Evolutionary conservation across 2,329 filamentous ascomycete species (phyloP), one percentile per base, ranked within the genome.

Genomic region (Pestalotiopsis sp.): DNA sequence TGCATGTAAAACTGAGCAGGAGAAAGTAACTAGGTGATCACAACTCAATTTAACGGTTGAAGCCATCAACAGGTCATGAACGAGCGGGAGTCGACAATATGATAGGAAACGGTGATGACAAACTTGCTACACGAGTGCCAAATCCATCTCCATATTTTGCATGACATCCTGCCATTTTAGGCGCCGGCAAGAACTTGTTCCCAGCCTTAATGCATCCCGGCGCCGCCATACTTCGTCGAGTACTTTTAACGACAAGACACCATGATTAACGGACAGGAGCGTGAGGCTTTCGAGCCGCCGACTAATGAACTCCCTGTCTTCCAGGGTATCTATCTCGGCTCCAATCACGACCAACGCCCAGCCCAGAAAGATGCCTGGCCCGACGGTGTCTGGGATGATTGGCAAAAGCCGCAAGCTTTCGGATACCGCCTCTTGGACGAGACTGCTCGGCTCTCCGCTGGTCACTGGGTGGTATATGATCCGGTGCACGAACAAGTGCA

Each of bases 151-250:
- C 65, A 67, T 23, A 58, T 67, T 56, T 39, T 67, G 14, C 65
- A 67, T 67, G 36, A 67, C 65, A 23, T 67, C 65, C 23, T 67
- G 65, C 65, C 65, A 67, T 14, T n/a, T n/a, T 14, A 67, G 13
- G 14, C 65, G 31, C 3, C 56, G 56, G 9, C 56, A 58, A 4
- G 25, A 12, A 58, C 56, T 27, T 6, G 25, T 58, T 14, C 56
- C 56, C 1, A 58, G 56, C 13, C 20, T 25, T 23, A 58, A 27
- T 4, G 9, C 49, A 60, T 67, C 65, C 13, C 65, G 52, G n/a
- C 65, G 65, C 9, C 65, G 52, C 65, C 65, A 67, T 17, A 67
- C 65, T n/a, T 60, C 65, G 5, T 67, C 27, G 4, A 67, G 65
- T 4, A 67, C 65, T 17, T 45, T 38, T 9, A 67, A 31, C 4